These are phyloP conservation scores for Conticribra weissflogii DNA, from an alignment of 108 stramenopile species.

Conservation along the genomic window DNA sequence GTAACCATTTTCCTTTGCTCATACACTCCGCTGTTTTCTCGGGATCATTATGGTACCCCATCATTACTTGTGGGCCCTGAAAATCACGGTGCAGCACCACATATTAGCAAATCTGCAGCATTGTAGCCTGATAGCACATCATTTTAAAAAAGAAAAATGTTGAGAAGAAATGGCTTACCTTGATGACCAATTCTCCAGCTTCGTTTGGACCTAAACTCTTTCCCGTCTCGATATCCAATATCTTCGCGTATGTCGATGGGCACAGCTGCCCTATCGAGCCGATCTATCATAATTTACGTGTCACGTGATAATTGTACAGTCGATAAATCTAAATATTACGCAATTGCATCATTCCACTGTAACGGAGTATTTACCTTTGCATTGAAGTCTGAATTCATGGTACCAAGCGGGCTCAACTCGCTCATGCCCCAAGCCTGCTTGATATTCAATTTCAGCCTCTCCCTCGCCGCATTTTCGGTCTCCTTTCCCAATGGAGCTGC, in stretches of 20 bases:
- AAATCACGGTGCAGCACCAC: too few species aligned
- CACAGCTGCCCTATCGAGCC: conserved; percentile 78
- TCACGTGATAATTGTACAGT: too few species aligned
- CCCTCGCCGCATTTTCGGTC: conserved; percentile 62
- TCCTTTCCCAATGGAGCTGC: conserved; percentile 88
- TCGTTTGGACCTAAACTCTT: conserved; percentile 69
- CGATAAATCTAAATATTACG: not conserved
- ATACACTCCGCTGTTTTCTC: conserved; percentile 83
- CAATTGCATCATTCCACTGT: too few species aligned
- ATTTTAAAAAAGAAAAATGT: too few species aligned
- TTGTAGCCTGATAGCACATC: too few species aligned
- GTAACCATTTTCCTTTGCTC: conserved; percentile 77
- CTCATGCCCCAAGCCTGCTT: conserved; percentile 89
- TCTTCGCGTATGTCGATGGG: conserved; percentile 71
- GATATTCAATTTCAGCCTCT: conserved; percentile 59
- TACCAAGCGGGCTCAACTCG: conserved; percentile 77
- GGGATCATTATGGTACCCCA: conserved; percentile 85
- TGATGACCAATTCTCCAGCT: conserved; percentile 82
- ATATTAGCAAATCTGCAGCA: too few species aligned
- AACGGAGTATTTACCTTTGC: conserved; percentile 7
- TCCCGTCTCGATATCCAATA: conserved; percentile 79
- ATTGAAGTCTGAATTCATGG: conserved; percentile 64
- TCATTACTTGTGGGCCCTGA: conserved; percentile 65
- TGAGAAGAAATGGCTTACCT: conserved; percentile 79
- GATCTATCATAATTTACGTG: too few species aligned